Evolutionary conservation across 257 asterid genomes (phyloP).

Genomic region (Catharanthus roseus): DNA sequence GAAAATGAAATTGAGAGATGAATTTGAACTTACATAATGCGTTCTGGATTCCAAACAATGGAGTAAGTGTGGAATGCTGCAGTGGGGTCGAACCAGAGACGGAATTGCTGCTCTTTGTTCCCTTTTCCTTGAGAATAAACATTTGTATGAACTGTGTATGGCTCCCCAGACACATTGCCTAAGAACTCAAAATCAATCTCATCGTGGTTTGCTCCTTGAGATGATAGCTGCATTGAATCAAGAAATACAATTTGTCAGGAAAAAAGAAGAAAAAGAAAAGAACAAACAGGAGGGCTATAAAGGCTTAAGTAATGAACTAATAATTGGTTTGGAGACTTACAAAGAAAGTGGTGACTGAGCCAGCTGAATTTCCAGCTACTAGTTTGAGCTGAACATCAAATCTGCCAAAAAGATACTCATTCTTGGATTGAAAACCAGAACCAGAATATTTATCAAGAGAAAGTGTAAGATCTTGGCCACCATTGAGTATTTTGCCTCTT

Average conservation of each 20-base stretch:
- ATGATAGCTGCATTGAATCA: constrained; percentile 30
- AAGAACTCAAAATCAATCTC: constrained; percentile 65
- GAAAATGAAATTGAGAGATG: no score
- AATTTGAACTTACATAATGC: constrained; percentile 36
- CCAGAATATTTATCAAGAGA: constrained; percentile 60
- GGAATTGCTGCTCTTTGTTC: constrained; percentile 53
- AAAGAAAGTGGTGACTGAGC: constrained; percentile 66
- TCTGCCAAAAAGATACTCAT: constrained; percentile 36
- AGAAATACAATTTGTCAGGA: neutral
- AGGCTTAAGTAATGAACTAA: no score
- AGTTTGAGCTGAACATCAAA: constrained; percentile 64
- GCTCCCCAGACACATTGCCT: constrained; percentile 48
- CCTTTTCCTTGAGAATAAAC: constrained; percentile 43
- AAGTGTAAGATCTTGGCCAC: constrained; percentile 41
- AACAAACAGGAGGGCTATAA: no score
- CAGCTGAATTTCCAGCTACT: constrained; percentile 59
- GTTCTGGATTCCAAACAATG: constrained; percentile 48
- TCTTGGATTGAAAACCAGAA: constrained; percentile 55
- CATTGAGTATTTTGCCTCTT: constrained; percentile 30
- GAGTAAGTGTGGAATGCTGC: constrained; percentile 54
- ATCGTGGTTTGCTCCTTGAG: constrained; percentile 46
- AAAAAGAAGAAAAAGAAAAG: neutral
- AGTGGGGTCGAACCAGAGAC: constrained; percentile 60
- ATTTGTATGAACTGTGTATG: constrained; percentile 57
- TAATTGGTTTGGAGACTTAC: constrained; percentile 23